Evolutionary conservation across 2,329 filamentous ascomycete species (phyloP).

Genomic region (Fusarium kyushuense): DNA sequence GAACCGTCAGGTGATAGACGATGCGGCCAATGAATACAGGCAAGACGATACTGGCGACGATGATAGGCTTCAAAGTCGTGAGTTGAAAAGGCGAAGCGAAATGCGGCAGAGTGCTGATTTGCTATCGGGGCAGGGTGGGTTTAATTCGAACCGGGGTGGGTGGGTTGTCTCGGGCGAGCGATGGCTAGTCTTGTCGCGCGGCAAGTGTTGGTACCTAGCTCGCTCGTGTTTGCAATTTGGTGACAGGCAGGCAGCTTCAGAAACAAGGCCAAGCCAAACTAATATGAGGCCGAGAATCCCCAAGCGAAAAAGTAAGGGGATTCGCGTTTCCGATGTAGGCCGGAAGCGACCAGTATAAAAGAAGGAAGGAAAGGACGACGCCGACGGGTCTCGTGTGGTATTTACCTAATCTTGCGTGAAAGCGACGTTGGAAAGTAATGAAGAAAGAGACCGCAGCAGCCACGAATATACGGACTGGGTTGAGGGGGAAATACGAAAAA

Average conservation of each 20-base stretch:
- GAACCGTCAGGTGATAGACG: slow-evolving; percentile 64
- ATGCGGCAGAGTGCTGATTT: slow-evolving; percentile 64
- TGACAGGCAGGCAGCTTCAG: slow-evolving; percentile 18
- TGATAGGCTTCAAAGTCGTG: slow-evolving; percentile 65
- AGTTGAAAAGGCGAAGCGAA: slow-evolving; percentile 53
- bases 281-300: background rate
- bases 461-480: too few species aligned
- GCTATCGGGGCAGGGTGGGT: slow-evolving; percentile 52
- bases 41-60: slow-evolving; percentile 57
- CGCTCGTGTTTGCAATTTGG: slow-evolving; percentile 28
- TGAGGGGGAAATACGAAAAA: too few species aligned
- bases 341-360: background rate
- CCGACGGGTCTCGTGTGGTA: background rate
- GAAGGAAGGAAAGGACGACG: background rate
- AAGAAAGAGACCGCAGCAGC: too few species aligned
- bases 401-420: background rate
- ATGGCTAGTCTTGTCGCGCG: slow-evolving; percentile 45
- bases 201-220: slow-evolving; percentile 35
- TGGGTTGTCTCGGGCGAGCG: slow-evolving; percentile 48
- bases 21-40: slow-evolving; percentile 61
- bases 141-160: slow-evolving; percentile 44
- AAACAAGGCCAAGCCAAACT: background rate
- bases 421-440: background rate
- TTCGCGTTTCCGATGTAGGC: background rate
- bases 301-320: background rate